Percentiles rank a stretch among this genome's conserved stretches.
These are phyloP conservation scores for Colletotrichum tanaceti DNA, from an alignment of 2,329 filamentous ascomycete species.

Conservation along the genomic window DNA sequence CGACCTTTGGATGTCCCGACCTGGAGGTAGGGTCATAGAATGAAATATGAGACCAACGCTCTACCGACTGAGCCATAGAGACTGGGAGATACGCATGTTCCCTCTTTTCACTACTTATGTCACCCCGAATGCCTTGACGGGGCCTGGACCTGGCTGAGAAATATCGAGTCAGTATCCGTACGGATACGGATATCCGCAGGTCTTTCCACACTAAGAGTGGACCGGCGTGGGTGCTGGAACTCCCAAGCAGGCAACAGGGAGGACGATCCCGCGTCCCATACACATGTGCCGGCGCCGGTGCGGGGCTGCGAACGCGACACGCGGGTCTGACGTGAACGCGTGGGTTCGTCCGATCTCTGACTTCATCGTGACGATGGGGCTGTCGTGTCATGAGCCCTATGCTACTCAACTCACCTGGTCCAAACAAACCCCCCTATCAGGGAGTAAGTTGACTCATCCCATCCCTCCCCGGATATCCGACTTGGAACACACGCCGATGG, in stretches of 20 bases:
- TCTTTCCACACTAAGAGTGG: not conserved
- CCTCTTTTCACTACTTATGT: no score
- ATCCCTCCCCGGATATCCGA: not conserved
- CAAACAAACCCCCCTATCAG: no score
- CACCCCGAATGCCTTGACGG: no score
- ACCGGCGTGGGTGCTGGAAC: not conserved
- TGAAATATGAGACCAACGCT: constrained; percentile 35
- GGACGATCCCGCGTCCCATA: not conserved
- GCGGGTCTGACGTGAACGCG: constrained; percentile 4
- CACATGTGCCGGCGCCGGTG: not conserved
- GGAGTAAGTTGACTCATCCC: not conserved
- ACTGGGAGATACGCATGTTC: no score
- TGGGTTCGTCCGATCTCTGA: constrained; percentile 1
- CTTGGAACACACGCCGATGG: no score
- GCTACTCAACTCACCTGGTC: not conserved
- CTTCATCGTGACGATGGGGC: not conserved
- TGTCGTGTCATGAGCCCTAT: not conserved
- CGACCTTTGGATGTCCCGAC: constrained; percentile 36
- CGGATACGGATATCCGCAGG: no score
- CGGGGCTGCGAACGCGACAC: not conserved
- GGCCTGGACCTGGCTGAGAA: not conserved
- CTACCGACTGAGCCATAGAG: constrained; percentile 37
- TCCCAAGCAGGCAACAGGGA: not conserved
- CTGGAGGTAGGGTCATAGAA: constrained; percentile 17
- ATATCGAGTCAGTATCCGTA: not conserved